Evolutionary conservation across 192 early-diverging fungal species (phyloP), one percentile per base, ranked within the genome.

Genomic region (Mortierella hygrophila): DNA sequence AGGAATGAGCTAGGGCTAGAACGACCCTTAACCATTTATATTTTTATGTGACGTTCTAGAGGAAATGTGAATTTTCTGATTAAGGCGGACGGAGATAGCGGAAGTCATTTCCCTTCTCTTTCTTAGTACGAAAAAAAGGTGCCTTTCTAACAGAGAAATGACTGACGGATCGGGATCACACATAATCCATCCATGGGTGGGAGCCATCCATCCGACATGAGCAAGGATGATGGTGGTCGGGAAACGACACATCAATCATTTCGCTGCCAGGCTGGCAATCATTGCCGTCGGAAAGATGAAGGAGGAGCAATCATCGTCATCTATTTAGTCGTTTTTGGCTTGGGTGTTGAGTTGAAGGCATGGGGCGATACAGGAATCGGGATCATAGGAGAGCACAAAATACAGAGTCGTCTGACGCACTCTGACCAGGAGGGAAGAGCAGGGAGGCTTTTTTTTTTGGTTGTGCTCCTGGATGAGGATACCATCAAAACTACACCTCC

Each of bases 81-180:
- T 65, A 65, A 65, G 60, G 60, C 11, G 29, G 29, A 6, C 10
- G 60, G 60, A 26, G 60, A 65, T 65, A 65, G 60, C 60, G 60
- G 60, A 65, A 65, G 32, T 65, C 32, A 65, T 65, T 54, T 79
- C 47, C 77, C 73, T 74, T 72, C 78, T 80, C 78, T 80, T 81
- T 81, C 79, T 81, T 81, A 75, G 79, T 81, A 75, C 72, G 72
- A 73, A 74, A 81, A 81, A 81, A 74, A 81, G 79, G 79, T 81
- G 78, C 78, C 60, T 65, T 65, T 65, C 60, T 65, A 29, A 26
- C 23, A 10, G 29, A 32, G 29, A 32, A 65, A 32, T 65, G 60
- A 65, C 60, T 35, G n/a, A 52, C 49, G 49, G 60, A 32, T 65
- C 55, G 55, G 60, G 60, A 15, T 4, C 26, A 49, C 47, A 52